Evolutionary conservation across 2,329 filamentous ascomycete genomes (phyloP).

Genomic region (Fusarium miscanthi): DNA sequence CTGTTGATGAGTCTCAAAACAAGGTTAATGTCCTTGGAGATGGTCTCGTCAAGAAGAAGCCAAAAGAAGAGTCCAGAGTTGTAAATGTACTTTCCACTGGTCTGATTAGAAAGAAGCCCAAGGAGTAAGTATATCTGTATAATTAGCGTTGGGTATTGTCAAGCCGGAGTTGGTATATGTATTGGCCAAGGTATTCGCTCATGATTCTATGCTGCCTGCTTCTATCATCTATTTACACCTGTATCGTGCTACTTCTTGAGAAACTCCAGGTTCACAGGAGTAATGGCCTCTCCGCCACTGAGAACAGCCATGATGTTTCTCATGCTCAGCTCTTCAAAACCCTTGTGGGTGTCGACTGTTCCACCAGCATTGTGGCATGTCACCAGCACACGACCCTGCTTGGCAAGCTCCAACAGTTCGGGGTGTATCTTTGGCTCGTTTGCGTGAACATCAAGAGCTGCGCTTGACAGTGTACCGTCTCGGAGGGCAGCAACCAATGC

Average conservation of each 20-base stretch:
- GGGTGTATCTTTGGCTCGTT: conserved; percentile 67
- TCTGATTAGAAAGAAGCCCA: conserved; percentile 68
- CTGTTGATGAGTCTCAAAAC: conserved; percentile 23
- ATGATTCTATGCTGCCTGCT: neutral
- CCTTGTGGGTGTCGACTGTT: conserved; percentile 73
- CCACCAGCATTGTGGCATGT: conserved; percentile 77
- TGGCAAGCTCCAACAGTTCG: conserved; percentile 55
- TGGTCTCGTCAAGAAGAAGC: conserved; percentile 65
- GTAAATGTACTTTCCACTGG: conserved; percentile 62
- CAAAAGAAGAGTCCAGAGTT: conserved; percentile 53
- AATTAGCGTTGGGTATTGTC: conserved; percentile 18
- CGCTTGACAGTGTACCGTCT: conserved; percentile 59
- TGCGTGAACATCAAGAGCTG: conserved; percentile 73
- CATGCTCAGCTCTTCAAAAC: conserved; percentile 75
- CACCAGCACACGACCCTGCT: conserved; percentile 62
- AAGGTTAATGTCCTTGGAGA: conserved; percentile 60
- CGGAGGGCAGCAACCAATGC: conserved; percentile 70
- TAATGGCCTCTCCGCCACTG: conserved; percentile 61
- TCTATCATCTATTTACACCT: neutral
- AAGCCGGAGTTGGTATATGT: conserved; percentile 32
- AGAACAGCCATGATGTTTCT: conserved; percentile 72
- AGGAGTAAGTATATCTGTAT: conserved; percentile 44
- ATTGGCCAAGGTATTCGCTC: conserved; percentile 4
- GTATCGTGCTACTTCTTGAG: conserved; percentile 45
- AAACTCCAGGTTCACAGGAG: conserved; percentile 71